These are phyloP conservation scores for Setaria italica DNA, from an alignment of 202 grass and related monocot genomes.

Conservation along the genomic window DNA sequence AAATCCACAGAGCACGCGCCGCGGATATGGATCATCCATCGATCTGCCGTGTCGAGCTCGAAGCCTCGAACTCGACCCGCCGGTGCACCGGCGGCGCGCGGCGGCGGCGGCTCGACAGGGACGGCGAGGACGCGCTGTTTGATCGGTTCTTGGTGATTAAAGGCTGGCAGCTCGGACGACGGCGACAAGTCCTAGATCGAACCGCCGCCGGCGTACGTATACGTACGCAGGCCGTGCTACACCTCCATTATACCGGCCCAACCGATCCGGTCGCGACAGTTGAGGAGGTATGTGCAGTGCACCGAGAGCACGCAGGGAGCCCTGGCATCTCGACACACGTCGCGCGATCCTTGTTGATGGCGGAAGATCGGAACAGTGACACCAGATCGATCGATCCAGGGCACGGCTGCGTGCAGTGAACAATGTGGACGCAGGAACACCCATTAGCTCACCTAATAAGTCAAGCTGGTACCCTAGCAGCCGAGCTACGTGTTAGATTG, in stretches of 20 bases:
- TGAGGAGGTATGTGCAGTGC: not conserved
- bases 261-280: constrained; percentile 1
- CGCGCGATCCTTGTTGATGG: not conserved
- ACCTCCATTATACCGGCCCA: not conserved
- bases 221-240: not conserved
- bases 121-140: not conserved
- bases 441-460: constrained; percentile 51
- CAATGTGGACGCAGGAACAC: constrained; percentile 15
- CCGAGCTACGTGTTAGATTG: no score
- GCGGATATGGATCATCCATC: not conserved
- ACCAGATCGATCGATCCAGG: not conserved
- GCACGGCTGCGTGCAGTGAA: constrained; percentile 38
- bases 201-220: not conserved
- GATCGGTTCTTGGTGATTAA: not conserved
- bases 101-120: constrained; percentile 28
- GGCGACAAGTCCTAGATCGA: not conserved
- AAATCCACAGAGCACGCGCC: not conserved
- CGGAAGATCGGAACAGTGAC: constrained; percentile 17
- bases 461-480: not conserved
- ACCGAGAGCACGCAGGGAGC: no score
- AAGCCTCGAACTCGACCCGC: not conserved
- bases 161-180: not conserved
- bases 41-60: not conserved
- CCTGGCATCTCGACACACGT: constrained; percentile 16
- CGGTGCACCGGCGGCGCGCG: not conserved